These are phyloP conservation scores for Symbiodinium natans DNA, from an alignment of 73 alveolate genomes.

Conservation along the genomic window DNA sequence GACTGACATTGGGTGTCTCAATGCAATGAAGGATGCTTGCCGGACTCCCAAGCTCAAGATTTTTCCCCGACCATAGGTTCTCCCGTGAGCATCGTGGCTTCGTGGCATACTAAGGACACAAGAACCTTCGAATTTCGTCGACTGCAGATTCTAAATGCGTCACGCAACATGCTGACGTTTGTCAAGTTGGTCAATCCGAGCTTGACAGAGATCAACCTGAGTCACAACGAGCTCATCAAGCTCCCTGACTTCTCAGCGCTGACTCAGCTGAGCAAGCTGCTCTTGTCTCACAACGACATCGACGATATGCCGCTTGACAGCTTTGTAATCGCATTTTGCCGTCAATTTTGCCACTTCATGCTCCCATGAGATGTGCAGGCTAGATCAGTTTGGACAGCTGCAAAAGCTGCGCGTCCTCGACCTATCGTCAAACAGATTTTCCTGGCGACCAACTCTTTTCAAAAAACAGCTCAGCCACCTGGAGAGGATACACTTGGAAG, in stretches of 20 bases:
- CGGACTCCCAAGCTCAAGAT: not conserved
- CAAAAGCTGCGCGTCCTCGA: slow-evolving; percentile 89
- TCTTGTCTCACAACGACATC: slow-evolving; percentile 84
- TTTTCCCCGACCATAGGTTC: too few species aligned
- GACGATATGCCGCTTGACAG: slow-evolving; percentile 30
- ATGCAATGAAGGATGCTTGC: slow-evolving; percentile 77
- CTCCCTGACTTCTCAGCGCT: slow-evolving; percentile 48
- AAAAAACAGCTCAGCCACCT: slow-evolving; percentile 68
- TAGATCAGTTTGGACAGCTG: slow-evolving; percentile 67
- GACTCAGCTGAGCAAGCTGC: slow-evolving; percentile 58
- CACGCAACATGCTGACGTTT: slow-evolving; percentile 66
- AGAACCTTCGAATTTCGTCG: slow-evolving; percentile 83
- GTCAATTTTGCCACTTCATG: too few species aligned
- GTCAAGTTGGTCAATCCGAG: slow-evolving; percentile 69
- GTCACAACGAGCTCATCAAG: slow-evolving; percentile 71
- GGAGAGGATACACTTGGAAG: slow-evolving; percentile 69
- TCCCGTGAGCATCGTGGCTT: too few species aligned
- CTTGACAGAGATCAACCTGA: slow-evolving; percentile 67
- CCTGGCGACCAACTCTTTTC: slow-evolving; percentile 85
- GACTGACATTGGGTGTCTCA: slow-evolving; percentile 82
- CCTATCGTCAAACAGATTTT: slow-evolving; percentile 38
- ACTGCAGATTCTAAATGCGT: slow-evolving; percentile 64
- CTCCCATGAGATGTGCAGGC: not conserved
- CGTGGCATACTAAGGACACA: slow-evolving; percentile 43
- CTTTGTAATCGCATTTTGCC: not conserved